phyloP scores from a whole-genome alignment of 495 filamentous ascomycete species.

The Lichenothelia convexa region DNA sequence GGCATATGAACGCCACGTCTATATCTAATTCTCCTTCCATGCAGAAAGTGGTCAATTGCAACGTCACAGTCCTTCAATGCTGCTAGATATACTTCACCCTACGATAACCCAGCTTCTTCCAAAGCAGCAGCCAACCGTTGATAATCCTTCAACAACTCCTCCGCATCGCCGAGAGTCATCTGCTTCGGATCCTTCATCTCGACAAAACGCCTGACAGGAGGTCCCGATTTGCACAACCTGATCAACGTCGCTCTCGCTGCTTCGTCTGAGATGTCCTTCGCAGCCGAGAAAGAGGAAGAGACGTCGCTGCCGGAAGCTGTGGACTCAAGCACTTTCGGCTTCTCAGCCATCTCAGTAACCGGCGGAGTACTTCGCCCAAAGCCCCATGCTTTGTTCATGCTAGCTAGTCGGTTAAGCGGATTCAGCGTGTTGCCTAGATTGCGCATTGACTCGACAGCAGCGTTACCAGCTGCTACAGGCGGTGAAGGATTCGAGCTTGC shows the following conservation, averaged over 20 bases:
- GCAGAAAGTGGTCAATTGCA: too few relatives aligned
- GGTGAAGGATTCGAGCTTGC: slow-evolving; percentile 11
- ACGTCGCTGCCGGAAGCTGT: slow-evolving; percentile 7
- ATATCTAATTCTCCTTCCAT: too few relatives aligned
- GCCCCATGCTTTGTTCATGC: slow-evolving; percentile 38
- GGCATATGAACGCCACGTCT: too few relatives aligned
- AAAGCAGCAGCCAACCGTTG: slow-evolving; percentile 56
- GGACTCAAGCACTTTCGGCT: slow-evolving; percentile 5
- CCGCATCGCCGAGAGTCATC: slow-evolving; percentile 62
- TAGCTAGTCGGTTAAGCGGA: slow-evolving; percentile 56
- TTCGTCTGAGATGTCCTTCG: background rate
- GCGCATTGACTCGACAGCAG: slow-evolving; percentile 65
- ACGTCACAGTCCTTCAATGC: too few relatives aligned
- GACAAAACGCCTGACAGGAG: slow-evolving; percentile 65
- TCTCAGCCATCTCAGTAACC: slow-evolving; percentile 14
- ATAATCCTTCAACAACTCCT: slow-evolving; percentile 73
- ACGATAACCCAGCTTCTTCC: slow-evolving; percentile 25
- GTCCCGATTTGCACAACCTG: slow-evolving; percentile 37
- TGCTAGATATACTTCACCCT: too few relatives aligned
- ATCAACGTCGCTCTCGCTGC: slow-evolving; percentile 9
- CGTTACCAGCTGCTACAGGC: slow-evolving; percentile 26
- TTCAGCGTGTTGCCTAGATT: slow-evolving; percentile 69
- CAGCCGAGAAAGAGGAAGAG: background rate
- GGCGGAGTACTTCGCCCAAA: slow-evolving; percentile 45
- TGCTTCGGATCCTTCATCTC: slow-evolving; percentile 61